phyloP scores from a whole-genome alignment of 495 filamentous ascomycete genomes.

The Tuber umbilicatum region DNA sequence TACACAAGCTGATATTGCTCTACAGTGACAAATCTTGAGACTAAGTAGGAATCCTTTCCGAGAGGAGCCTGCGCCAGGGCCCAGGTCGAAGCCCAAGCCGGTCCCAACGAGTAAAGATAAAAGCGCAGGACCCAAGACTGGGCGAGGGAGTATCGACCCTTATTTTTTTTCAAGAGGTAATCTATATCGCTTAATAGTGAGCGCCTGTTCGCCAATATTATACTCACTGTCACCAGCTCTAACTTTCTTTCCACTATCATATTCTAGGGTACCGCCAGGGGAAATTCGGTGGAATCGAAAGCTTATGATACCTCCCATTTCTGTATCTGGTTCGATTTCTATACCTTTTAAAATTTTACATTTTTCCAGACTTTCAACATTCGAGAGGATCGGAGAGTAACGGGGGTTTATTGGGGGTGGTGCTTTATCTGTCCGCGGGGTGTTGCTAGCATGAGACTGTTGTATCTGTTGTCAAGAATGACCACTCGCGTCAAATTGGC shows the following conservation, averaged over 20 bases:
- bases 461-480: too few relatives aligned
- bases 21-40: constrained; percentile 86
- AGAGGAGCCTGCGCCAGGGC: constrained; percentile 65
- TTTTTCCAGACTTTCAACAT: background rate
- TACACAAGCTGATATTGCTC: constrained; percentile 19
- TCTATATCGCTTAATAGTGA: background rate
- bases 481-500: too few relatives aligned
- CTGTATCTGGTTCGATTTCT: background rate
- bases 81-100: constrained; percentile 56
- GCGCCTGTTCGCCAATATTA: background rate
- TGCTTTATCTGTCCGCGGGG: too few relatives aligned
- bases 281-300: background rate
- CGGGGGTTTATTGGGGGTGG: too few relatives aligned
- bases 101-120: constrained; percentile 58
- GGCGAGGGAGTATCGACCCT: constrained; percentile 85
- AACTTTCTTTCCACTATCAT: background rate
- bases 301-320: background rate
- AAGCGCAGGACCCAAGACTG: constrained; percentile 55
- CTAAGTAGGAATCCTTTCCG: constrained; percentile 90
- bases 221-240: background rate
- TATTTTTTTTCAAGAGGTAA: constrained; percentile 87
- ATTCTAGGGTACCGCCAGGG: too few relatives aligned
- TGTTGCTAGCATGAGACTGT: too few relatives aligned
- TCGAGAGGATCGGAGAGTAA: background rate
- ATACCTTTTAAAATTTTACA: background rate